These are phyloP conservation scores for Penicillium freii DNA, from an alignment of 2,329 filamentous ascomycete species.

Conservation along the genomic window DNA sequence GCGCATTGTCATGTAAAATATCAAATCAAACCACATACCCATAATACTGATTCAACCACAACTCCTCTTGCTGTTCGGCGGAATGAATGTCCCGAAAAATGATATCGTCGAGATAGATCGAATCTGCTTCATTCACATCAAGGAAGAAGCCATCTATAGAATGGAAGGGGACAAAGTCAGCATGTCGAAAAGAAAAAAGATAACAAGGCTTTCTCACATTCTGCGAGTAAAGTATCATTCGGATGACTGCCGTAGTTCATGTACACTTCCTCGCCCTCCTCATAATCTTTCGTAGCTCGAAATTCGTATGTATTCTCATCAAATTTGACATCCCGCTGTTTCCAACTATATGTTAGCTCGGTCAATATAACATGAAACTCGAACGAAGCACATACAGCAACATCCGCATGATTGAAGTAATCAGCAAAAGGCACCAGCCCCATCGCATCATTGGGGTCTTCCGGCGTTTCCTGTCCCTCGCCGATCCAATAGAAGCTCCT, in stretches of 20 bases:
- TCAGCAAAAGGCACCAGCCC: slow-evolving; percentile 48
- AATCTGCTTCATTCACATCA: slow-evolving; percentile 41
- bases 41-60: slow-evolving; percentile 40
- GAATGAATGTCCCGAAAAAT: slow-evolving; percentile 34
- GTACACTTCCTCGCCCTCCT: slow-evolving; percentile 43
- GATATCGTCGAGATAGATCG: slow-evolving; percentile 44
- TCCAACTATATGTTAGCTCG: background rate
- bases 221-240: slow-evolving; percentile 44
- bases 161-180: background rate
- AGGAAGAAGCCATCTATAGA: slow-evolving; percentile 45
- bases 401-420: slow-evolving; percentile 49
- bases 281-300: slow-evolving; percentile 35
- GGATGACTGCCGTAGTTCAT: slow-evolving; percentile 47
- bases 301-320: slow-evolving; percentile 38
- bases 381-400: slow-evolving; percentile 32
- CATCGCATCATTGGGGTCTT: slow-evolving; percentile 47
- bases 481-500: slow-evolving; percentile 59
- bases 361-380: background rate
- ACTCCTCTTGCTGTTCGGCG: slow-evolving; percentile 31
- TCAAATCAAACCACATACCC: slow-evolving; percentile 31
- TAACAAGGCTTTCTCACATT: slow-evolving; percentile 36
- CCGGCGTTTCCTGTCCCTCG: slow-evolving; percentile 37
- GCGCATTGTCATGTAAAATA: slow-evolving; percentile 5
- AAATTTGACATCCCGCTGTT: slow-evolving; percentile 41
- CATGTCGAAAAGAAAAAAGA: background rate